Evolutionary conservation across 1,139 yeast species (phyloP).

Genomic region (Zygosaccharomyces pseudobailii): DNA sequence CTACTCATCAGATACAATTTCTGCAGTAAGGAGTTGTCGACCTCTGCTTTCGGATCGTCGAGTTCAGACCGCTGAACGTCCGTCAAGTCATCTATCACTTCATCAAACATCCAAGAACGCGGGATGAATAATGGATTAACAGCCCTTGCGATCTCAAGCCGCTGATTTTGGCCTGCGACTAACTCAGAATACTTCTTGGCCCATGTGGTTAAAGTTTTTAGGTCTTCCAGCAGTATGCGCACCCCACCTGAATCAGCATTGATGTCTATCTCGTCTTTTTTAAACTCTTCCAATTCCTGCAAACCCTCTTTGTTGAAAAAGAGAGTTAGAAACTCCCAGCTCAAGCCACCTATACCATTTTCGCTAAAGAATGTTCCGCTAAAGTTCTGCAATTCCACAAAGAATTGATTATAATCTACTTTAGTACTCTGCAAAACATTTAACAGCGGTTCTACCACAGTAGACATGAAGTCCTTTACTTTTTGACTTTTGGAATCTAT

Average conservation of each 20-base stretch:
- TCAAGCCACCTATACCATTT: constrained; percentile 22
- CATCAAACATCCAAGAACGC: constrained; percentile 81
- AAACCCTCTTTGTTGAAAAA: constrained; percentile 36
- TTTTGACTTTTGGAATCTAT: constrained; percentile 12
- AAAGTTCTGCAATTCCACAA: constrained; percentile 52
- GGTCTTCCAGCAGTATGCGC: constrained; percentile 29
- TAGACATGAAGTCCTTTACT: constrained; percentile 18
- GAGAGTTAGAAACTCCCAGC: constrained; percentile 34
- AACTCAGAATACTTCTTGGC: constrained; percentile 38
- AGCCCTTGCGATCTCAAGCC: constrained; percentile 40
- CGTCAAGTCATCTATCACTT: constrained; percentile 53
- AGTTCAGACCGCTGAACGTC: constrained; percentile 32
- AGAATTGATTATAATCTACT: constrained; percentile 78
- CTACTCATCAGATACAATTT: constrained; percentile 60
- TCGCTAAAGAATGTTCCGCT: constrained; percentile 17
- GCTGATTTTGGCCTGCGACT: constrained; percentile 38
- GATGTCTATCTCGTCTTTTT: constrained; percentile 7
- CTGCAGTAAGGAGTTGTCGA: constrained; percentile 38
- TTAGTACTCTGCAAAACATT: constrained; percentile 57
- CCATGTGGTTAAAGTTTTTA: constrained; percentile 37
- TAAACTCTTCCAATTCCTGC: constrained; percentile 13
- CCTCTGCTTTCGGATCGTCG: constrained; percentile 15
- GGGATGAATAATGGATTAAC: constrained; percentile 80
- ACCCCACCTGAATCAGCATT: constrained; percentile 22
- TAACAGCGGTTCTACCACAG: constrained; percentile 55